Evolutionary conservation across 768 basidiomycete species (phyloP), one percentile per base, ranked within the genome.

Genomic region (Hirschioporus abietinus): DNA sequence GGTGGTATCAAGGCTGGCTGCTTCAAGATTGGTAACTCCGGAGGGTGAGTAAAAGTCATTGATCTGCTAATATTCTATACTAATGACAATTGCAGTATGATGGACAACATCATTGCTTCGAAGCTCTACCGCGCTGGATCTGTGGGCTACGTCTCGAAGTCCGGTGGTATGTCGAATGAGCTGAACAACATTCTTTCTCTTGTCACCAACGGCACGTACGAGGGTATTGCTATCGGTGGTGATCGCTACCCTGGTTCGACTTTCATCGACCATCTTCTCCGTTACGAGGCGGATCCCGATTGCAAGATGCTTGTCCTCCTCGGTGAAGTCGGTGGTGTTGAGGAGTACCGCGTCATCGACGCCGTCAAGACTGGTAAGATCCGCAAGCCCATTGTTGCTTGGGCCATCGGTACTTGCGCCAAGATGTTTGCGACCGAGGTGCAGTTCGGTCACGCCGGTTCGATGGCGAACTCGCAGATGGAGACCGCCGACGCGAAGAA

Each of bases 401-500:
- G 97, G 97, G 95, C 97, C 42, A 99, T 99, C 72, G 96, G 97
- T 68, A 99, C 97, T 58, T 99, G 97, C 78, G 97, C 97, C 73
- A 97, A 97, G 88, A 99, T 99, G 97, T 99, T 99, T 83, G 84
- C 95, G 58, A 98, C 97, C 63, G 97, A 98, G 78, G 97, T 99
- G 64, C 97, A 99, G 81, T 99, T 99, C 79, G 97, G 97, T 23
- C 97, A 99, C 80, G 97, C 97, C 63, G 97, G 97, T 26, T 91
- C 89, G 60, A 93, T 99, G 91, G 97, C 96, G 68, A 97, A 99
- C 85, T 95, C 94, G 70, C 95, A 95, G 71, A 78, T 91, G 76
- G 97, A 99, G 84, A 99, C 97, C 2, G 97, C 97, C 36, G 96
- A 98, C 73, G 91, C 96, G 72, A 99, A 99, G 91, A 99, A 99